Conservation (phyloP, 2,329 filamentous ascomycete genomes). For the Juglanconis oblonga region DNA sequence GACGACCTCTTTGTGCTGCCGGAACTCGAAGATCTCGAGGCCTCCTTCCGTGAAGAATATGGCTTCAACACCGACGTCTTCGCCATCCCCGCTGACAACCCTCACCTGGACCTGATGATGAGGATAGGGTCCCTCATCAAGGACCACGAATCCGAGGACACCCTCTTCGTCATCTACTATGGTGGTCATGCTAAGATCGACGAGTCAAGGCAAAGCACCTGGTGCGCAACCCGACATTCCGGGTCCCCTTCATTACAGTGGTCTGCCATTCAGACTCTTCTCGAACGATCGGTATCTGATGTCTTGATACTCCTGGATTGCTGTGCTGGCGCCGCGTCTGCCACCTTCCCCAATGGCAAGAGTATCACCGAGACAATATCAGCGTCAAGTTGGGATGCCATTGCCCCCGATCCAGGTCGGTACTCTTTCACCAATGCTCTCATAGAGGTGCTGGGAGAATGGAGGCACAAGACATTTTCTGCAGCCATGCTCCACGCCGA, state of each 20-base stretch:
- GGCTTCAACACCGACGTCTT: conserved; percentile 57
- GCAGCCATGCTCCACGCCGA: conserved; percentile 61
- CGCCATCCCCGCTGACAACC: conserved; percentile 55
- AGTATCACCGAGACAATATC: conserved; percentile 62
- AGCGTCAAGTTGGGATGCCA: conserved; percentile 60
- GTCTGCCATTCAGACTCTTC: conserved; percentile 58
- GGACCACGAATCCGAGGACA: conserved; percentile 52
- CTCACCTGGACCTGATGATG: conserved; percentile 57
- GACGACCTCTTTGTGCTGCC: conserved; percentile 58
- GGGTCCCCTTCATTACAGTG: conserved; percentile 58
- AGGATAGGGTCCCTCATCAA: conserved; percentile 56
- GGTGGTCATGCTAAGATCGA: conserved; percentile 59
- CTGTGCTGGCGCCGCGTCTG: conserved; percentile 58
- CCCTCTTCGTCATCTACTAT: conserved; percentile 57
- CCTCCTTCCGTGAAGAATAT: conserved; percentile 53
- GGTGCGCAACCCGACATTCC: conserved; percentile 53
- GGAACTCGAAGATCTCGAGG: conserved; percentile 55
- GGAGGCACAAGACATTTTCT: conserved; percentile 52
- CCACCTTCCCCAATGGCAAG: conserved; percentile 55
- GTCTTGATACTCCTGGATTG: conserved; percentile 58
- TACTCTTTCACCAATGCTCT: conserved; percentile 59
- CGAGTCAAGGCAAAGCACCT: conserved; percentile 57
- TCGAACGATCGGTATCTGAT: conserved; percentile 56
- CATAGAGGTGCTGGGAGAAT: conserved; percentile 58
- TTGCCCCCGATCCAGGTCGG: conserved; percentile 56